Base-by-base conservation (phyloP, 106 monocot species). In the Acorus gramineus region DNA sequence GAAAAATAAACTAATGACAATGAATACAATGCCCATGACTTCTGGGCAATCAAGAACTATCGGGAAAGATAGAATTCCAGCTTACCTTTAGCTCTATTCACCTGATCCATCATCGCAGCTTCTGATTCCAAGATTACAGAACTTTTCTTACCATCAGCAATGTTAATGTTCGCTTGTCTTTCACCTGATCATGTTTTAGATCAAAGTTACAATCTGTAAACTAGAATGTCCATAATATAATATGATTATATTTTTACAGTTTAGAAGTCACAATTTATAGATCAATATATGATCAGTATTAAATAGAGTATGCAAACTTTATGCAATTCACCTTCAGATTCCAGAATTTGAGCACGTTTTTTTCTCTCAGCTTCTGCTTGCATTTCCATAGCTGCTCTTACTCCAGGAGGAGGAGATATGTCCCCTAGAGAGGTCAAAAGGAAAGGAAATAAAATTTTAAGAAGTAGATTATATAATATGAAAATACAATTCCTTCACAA, bases 311-410 rank as follows among this genome's bases (percentile, higher is more conserved):
- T 28, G 28, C 0, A 28, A 28, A 28, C 28, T 28, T 28, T 4
- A 59, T 3, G 73, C 66, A n/a, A 63, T 59, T 60, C 46, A 91
- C 96, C 91, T 98, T 98, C 91, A 64, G 96, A 85, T 28, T 92
- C 96, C 49, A 98, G 96, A 77, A 98, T 76, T 72, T 92, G 87
- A 62, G 96, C 96, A 72, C 96, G 85, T 56, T 88, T 98, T 79
- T 73, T 87, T 66, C 96, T 82, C 74, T 98, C 96, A 53, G 96
- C 96, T 85, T 85, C 96, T 60, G 91, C 91, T 79, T 98, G 96
- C 96, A 98, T 98, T 72, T 98, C 91, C 96, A 98, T 98, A 63
- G 96, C 91, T 49, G 82, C 78, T 74, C 81, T 83, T 11, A 98
- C 85, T 53, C 91, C 96, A 52, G 82, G 73, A 65, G 96, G 96